Conservation (phyloP, 805 yeast species). For the Metschnikowia bowlesiae region DNA sequence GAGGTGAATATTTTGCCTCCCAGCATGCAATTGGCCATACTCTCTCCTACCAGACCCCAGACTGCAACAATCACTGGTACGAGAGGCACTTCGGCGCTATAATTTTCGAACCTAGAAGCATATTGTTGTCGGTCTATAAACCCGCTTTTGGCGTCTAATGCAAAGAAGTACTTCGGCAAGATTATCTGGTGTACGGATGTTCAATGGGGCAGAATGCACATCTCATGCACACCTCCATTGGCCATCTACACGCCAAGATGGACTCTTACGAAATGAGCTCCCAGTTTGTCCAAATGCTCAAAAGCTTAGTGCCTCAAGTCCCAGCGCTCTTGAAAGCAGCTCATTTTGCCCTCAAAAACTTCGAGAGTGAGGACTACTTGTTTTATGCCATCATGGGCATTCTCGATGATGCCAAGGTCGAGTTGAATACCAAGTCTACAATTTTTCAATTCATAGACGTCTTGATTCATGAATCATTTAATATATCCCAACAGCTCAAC, state of each 20-base stretch:
- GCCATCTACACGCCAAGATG: constrained; percentile 38
- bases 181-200: constrained; percentile 10
- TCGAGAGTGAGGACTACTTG: constrained; percentile 62
- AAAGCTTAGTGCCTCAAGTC: constrained; percentile 60
- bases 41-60: background rate
- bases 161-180: no score
- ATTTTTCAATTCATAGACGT: constrained; percentile 67
- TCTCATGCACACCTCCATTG: constrained; percentile 1
- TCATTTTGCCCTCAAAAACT: constrained; percentile 51
- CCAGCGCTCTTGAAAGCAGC: constrained; percentile 49
- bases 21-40: background rate
- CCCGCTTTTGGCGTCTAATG: no score
- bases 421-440: constrained; percentile 60
- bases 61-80: no score
- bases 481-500: constrained; percentile 31
- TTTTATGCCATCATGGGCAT: constrained; percentile 64
- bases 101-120: no score
- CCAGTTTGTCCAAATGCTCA: constrained; percentile 64
- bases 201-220: background rate
- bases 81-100: no score
- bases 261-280: constrained; percentile 86
- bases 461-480: constrained; percentile 40
- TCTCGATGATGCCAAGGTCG: constrained; percentile 42
- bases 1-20: background rate
- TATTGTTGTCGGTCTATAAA: no score